phyloP scores from a whole-genome alignment of 768 basidiomycete species.

The Xerocomellus dryophilus region DNA sequence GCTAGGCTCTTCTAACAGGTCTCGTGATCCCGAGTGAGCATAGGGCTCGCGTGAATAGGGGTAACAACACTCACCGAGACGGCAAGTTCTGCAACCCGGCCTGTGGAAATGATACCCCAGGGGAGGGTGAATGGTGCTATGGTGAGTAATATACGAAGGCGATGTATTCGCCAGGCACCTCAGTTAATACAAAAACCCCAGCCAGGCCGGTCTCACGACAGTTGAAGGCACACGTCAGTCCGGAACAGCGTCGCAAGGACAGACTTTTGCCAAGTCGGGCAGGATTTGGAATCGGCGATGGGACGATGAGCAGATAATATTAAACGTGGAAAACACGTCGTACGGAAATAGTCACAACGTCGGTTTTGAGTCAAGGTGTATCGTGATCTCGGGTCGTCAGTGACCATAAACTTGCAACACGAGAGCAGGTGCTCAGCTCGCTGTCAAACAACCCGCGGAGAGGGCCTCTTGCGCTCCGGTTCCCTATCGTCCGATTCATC shows the following conservation, averaged over 20 bases:
- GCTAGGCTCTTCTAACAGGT: not conserved
- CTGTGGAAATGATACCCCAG: not conserved
- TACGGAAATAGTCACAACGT: not conserved
- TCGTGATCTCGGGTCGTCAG: not conserved
- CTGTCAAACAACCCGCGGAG: constrained; percentile 5
- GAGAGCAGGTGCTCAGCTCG: not conserved
- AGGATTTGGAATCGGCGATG: not conserved
- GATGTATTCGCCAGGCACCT: not conserved
- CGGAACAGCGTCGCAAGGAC: constrained; percentile 20
- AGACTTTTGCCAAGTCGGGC: not conserved
- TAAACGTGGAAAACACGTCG: not conserved
- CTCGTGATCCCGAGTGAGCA: not conserved
- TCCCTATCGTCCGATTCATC: constrained; percentile 2
- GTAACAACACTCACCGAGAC: constrained; percentile 32
- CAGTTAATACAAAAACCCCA: not conserved
- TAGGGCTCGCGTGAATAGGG: not conserved
- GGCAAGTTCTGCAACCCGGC: not conserved
- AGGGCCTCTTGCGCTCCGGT: constrained; percentile 15
- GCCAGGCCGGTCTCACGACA: not conserved
- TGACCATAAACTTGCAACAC: not conserved
- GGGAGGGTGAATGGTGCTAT: not conserved
- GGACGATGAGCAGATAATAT: constrained; percentile 5
- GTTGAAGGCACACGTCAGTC: not conserved
- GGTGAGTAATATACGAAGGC: not conserved
- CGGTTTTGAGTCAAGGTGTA: not conserved